Percentiles rank a stretch among this genome's conserved stretches.
These are phyloP conservation scores for Atalantia buxifolia DNA, from an alignment of 345 rosid genomes.

Conservation along the genomic window DNA sequence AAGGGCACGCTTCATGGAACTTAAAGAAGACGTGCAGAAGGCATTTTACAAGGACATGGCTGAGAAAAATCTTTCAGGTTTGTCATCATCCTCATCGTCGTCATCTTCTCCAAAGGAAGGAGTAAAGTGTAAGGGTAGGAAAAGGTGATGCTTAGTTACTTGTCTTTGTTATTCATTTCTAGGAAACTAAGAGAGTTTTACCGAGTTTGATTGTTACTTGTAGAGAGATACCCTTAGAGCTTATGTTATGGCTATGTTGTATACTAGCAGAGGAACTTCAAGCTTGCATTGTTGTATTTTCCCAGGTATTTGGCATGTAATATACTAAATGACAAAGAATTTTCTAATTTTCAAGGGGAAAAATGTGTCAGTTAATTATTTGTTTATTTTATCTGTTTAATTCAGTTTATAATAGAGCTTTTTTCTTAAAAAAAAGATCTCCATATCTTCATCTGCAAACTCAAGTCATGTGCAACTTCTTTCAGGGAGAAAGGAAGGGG, in stretches of 20 bases:
- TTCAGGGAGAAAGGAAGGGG: too few relatives aligned
- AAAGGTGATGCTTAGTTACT: background rate
- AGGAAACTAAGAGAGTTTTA: background rate
- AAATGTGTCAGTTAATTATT: background rate
- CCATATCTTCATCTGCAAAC: background rate
- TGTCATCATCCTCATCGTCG: constrained; percentile 26
- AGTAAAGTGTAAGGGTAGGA: constrained; percentile 11
- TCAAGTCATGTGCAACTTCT: too few relatives aligned
- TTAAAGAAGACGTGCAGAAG: constrained; percentile 37
- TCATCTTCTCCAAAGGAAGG: constrained; percentile 25
- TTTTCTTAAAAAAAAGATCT: background rate
- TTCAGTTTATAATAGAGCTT: background rate
- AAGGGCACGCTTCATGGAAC: constrained; percentile 39
- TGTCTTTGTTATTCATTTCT: background rate
- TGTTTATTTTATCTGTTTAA: background rate
- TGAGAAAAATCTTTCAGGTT: constrained; percentile 14
- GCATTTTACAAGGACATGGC: constrained; percentile 45
- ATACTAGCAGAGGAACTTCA: background rate
- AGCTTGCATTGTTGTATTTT: background rate
- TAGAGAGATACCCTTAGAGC: background rate
- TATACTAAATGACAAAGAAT: background rate
- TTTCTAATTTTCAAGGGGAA: too few relatives aligned
- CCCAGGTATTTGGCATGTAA: constrained; percentile 6
- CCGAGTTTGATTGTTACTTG: background rate
- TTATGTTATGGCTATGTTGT: background rate